Evolutionary conservation across 1,284 basidiomycete species (phyloP), one percentile per base, ranked within the genome.

Genomic region (Apiotrichum akiyoshidainum): DNA sequence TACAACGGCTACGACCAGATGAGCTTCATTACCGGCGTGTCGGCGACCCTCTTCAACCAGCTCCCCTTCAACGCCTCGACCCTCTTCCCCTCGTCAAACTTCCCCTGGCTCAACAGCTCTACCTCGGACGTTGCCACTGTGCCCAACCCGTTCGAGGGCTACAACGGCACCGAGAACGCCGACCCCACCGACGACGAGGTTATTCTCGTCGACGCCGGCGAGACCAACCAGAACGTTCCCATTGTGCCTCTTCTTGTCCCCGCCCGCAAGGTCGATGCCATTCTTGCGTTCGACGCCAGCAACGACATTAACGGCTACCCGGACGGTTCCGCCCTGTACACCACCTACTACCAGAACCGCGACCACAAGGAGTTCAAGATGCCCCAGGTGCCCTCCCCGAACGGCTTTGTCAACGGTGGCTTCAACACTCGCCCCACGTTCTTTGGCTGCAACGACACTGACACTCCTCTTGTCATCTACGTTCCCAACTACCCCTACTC

Each of bases 251-350:
- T 83, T 1, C 67, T 83, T 17, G 73, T 80, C 60, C 78, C 79
- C n/a, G 73, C 72, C 8, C 75, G 83, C 42, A 65, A 69, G 2
- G 70, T 83, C 46, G 83, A 83, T 63, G 70, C 79, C 44, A 78
- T 84, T 63, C 58, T 84, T 50, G 81, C 81, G 0, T 74, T 82
- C 33, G 83, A 84, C 65, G 71, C 72, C 5, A 79, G 77, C 0
- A 80, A 77, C 44, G 83, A 84, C 64, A 79, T 79, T 2, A 68
- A 65, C 40, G 71, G 75, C 54, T 83, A 79, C 79, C 80, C 82
- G 3, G 82, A 83, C 66, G 80, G 80, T 1, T 76, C 79, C 0
- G 71, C 80, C 2, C 69, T 82, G 7, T 68, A 60, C 41, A 69
- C 66, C 51, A 71, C 69, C 2, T 77, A 67, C 61, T 59, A 19